Percentiles rank a stretch among this genome's conserved stretches.
phyloP scores from a whole-genome alignment of 2,329 filamentous ascomycete genomes.

The Metarhizium sp. region DNA sequence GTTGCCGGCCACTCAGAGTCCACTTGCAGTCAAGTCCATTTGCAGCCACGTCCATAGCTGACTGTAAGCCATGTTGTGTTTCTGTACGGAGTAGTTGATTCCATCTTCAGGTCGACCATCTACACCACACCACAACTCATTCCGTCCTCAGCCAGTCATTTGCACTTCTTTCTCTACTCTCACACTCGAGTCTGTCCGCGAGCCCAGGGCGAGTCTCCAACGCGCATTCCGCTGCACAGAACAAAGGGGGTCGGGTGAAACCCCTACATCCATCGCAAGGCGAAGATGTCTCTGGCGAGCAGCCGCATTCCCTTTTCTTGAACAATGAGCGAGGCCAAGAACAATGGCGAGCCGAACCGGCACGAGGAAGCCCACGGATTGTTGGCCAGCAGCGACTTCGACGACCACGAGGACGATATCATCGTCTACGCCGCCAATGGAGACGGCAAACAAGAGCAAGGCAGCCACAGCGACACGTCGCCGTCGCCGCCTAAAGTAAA shows the following conservation, averaged over 20 bases:
- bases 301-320: constrained; percentile 5
- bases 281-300: constrained; percentile 10
- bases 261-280: background rate
- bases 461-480: constrained; percentile 9
- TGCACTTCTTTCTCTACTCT: too few relatives aligned
- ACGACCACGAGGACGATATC: constrained; percentile 17
- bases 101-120: too few relatives aligned
- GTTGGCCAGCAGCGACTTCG: constrained; percentile 13
- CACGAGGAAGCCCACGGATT: constrained; percentile 24
- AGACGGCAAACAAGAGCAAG: constrained; percentile 9
- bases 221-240: background rate
- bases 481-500: constrained; percentile 7
- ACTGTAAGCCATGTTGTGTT: too few relatives aligned
- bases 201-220: background rate
- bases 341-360: constrained; percentile 18
- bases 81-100: too few relatives aligned
- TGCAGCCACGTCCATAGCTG: too few relatives aligned
- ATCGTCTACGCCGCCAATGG: constrained; percentile 5
- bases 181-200: too few relatives aligned
- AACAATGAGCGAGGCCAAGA: constrained; percentile 24
- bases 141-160: too few relatives aligned
- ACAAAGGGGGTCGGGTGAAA: background rate
- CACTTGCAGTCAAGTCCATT: too few relatives aligned
- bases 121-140: too few relatives aligned
- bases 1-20: too few relatives aligned